Evolutionary conservation across 352 stramenopile genomes (phyloP), one percentile per base, ranked within the genome.

Genomic region (Phytophthora ramorum): DNA sequence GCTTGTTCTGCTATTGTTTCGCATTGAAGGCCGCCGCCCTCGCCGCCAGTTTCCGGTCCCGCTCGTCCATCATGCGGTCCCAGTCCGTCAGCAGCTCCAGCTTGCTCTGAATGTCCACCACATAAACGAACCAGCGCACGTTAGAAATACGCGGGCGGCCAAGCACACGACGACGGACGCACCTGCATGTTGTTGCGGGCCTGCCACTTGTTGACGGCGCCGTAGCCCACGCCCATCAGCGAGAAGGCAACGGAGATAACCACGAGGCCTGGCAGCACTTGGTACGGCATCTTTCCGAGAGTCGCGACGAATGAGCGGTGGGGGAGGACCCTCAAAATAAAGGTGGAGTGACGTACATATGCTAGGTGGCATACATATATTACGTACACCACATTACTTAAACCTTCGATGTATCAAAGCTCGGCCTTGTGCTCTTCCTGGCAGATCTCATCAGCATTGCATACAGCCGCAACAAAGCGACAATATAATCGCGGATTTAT

Each of bases 61-160:
- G 81, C 14, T 90, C 81, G 59, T 93, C 83, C 83, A 93, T 93
- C 79, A 88, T 83, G 54, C 81, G 81, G 71, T 93, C 85, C 83
- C 83, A 93, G 68, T 92, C 78, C 55, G 85, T 91, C 60, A 93
- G 47, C 66, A 91, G 68, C 54, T 91, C 73, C 51, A 93, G 70
- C 60, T 93, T 93, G 79, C 78, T 89, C 85, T 93, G 52, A 40
- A 30, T 13, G 26, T 34, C 37, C 17, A 65, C 17, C 40, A 52
- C 24, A 57, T 28, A 41, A 46, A 52, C 37, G n/a, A 46, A 10
- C 40, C 41, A 24, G 13, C 10, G 22, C 12, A 19, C 48, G 34
- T 68, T 62, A 63, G 30, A 41, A 58, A 35, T 14, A 59, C 35
- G 38, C 10, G 14, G 20, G 13, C 2, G 14, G 1, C 28, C 5